A percentile compares a stretch with the other conserved stretches of the same genome.
phyloP scores from a whole-genome alignment of 2,329 filamentous ascomycete species.

The Fusarium sp. region DNA sequence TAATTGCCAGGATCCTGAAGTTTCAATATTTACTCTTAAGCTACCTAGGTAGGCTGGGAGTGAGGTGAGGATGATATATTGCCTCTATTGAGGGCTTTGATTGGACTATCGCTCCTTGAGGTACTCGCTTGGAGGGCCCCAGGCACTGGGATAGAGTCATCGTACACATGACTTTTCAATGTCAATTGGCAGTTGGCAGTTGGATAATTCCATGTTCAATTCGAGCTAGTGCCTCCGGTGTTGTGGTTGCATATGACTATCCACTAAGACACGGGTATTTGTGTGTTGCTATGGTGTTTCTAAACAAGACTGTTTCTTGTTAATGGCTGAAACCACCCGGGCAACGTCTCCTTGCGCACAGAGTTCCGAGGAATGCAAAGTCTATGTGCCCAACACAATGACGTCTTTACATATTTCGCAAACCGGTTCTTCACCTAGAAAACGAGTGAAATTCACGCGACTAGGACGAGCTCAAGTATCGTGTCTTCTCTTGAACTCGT shows the following conservation, averaged over 20 bases:
- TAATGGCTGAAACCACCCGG: background rate
- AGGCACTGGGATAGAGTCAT: background rate
- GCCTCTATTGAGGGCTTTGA: too few species aligned
- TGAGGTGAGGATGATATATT: too few species aligned
- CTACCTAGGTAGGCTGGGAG: too few species aligned
- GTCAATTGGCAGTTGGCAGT: too few species aligned
- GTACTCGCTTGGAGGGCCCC: too few species aligned
- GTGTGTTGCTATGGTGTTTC: background rate
- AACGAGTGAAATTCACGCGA: background rate
- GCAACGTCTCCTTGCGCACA: background rate
- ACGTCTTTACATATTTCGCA: background rate
- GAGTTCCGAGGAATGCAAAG: background rate
- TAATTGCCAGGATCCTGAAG: too few species aligned
- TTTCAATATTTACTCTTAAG: too few species aligned
- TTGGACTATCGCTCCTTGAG: too few species aligned
- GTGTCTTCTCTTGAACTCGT: background rate
- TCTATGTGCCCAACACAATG: background rate
- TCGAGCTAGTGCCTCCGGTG: background rate
- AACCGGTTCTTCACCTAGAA: background rate
- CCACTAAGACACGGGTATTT: background rate
- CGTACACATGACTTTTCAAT: background rate
- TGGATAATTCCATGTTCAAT: background rate
- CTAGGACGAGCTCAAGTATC: background rate
- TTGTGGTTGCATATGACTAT: background rate
- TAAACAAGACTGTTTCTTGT: background rate